Base-by-base conservation (phyloP, 2,329 filamentous ascomycete species). In the Sporothrix protearum region DNA sequence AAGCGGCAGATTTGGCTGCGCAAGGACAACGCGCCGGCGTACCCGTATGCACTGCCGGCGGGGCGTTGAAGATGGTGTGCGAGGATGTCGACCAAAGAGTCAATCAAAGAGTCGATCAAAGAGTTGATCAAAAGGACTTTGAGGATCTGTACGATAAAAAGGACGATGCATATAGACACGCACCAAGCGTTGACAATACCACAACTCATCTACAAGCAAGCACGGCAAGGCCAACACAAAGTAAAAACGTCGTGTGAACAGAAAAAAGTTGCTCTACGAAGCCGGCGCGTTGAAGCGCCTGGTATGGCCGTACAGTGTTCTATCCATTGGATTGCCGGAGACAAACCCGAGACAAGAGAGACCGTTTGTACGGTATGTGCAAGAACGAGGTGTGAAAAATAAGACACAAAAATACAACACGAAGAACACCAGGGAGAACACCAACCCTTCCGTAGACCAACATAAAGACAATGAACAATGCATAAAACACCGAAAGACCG, bases 1-100 rank as follows among this genome's bases (percentile, higher is more conserved):
- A 92, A 91, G 86, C 91, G 90, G 79, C 93, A 94, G 84, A 88
- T 97, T 75, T 96, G 91, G 88, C 84, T 92, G 78, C 88, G 92
- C 78, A 97, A 96, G 85, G 92, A 93, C 79, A 92, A 94, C 79
- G 86, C 89, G 70, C 83, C 94, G 25, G 84, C 83, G 73, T 90
- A 89, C 71, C 88, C 88, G 0, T 91, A 83, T 76, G 88, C 22
- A 8, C 25, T 71, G 47, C 3, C 55, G 22, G 22, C 61, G 16
- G 19, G 19, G 22, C 59, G n/a, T n/a, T 53, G 49, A 36, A 7
- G 16, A 49, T 10, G 59, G 10, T 1, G 28, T 25, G n/a, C n/a
- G n/a, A n/a, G n/a, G n/a, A n/a, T n/a, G n/a, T n/a, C n/a, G n/a
- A n/a, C n/a, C n/a, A n/a, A n/a, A n/a, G n/a, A n/a, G n/a, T n/a